These are phyloP conservation scores for Dactylellina haptotyla DNA, from an alignment of 2,329 filamentous ascomycete genomes.

Conservation along the genomic window DNA sequence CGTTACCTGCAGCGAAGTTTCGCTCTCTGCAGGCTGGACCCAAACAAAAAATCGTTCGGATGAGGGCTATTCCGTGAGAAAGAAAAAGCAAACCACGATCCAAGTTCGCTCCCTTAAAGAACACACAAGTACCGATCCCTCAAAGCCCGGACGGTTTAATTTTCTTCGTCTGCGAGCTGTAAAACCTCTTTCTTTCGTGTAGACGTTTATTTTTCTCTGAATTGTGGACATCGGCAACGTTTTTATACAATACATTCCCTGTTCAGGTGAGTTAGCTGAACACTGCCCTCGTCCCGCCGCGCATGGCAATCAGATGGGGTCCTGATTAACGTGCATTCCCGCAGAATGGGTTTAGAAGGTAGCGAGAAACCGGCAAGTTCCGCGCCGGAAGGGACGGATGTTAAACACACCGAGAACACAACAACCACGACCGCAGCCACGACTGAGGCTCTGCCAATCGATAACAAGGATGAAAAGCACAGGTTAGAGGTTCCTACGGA, in stretches of 20 bases:
- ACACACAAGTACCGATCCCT: constrained; percentile 31
- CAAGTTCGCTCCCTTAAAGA: constrained; percentile 45
- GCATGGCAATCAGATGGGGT: constrained; percentile 11
- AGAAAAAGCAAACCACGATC: constrained; percentile 52
- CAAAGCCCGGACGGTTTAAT: not conserved
- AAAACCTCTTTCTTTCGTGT: constrained; percentile 17
- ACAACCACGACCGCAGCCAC: constrained; percentile 31
- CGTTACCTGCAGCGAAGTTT: constrained; percentile 12
- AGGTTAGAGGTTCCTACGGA: constrained; percentile 21
- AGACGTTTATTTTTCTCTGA: constrained; percentile 22
- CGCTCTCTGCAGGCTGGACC: constrained; percentile 4
- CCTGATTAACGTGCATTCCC: constrained; percentile 49
- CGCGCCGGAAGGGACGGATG: constrained; percentile 44
- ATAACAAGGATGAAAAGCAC: constrained; percentile 31
- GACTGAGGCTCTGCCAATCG: constrained; percentile 17
- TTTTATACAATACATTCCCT: constrained; percentile 8
- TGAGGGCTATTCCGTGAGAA: constrained; percentile 30
- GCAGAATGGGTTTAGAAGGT: constrained; percentile 52
- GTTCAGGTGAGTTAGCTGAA: constrained; percentile 30
- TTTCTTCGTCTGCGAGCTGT: constrained; percentile 34
- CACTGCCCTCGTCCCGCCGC: constrained; percentile 17
- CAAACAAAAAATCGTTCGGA: constrained; percentile 30
- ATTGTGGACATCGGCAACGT: constrained; percentile 23
- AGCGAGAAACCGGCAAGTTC: constrained; percentile 53
- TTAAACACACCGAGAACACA: constrained; percentile 26